Evolutionary conservation across 129 eudicot species (phyloP).

Genomic region (Logfia minima): DNA sequence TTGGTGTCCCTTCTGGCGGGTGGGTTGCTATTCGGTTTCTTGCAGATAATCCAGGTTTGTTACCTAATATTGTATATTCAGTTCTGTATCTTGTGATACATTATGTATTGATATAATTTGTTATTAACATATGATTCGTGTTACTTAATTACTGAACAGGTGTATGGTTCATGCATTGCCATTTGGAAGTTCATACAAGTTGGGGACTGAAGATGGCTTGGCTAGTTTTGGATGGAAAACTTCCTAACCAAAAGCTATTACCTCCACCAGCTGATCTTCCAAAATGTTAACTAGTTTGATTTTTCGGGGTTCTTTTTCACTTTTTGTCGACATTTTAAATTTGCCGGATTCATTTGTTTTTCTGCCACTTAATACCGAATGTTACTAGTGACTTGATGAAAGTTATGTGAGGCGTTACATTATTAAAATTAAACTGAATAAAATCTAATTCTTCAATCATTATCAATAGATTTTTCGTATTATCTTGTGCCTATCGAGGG

Average conservation of each 20-base stretch:
- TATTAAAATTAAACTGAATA: neutral
- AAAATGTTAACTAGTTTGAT: conserved; percentile 23
- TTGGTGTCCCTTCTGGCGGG: conserved; percentile 12
- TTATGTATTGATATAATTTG: neutral
- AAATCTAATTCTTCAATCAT: neutral
- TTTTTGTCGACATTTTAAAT: neutral
- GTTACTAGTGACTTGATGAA: neutral
- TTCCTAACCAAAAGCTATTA: neutral
- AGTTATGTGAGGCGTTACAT: neutral
- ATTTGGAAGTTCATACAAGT: conserved; percentile 3
- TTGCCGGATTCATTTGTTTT: neutral
- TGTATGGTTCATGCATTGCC: conserved; percentile 13
- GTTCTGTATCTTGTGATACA: neutral
- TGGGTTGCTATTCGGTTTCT: conserved; percentile 14
- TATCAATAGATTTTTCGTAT: neutral
- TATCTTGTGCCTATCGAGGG: neutral
- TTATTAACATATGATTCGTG: neutral
- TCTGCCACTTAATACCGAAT: neutral
- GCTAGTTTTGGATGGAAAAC: conserved; percentile 11
- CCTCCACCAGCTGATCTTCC: conserved; percentile 47
- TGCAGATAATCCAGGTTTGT: conserved; percentile 22
- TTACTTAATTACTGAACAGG: neutral
- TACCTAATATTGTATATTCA: neutral
- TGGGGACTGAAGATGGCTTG: conserved; percentile 14
- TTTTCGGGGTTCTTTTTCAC: neutral